Evolutionary conservation across 768 basidiomycete genomes (phyloP).

Genomic region (Trametes cubensis): DNA sequence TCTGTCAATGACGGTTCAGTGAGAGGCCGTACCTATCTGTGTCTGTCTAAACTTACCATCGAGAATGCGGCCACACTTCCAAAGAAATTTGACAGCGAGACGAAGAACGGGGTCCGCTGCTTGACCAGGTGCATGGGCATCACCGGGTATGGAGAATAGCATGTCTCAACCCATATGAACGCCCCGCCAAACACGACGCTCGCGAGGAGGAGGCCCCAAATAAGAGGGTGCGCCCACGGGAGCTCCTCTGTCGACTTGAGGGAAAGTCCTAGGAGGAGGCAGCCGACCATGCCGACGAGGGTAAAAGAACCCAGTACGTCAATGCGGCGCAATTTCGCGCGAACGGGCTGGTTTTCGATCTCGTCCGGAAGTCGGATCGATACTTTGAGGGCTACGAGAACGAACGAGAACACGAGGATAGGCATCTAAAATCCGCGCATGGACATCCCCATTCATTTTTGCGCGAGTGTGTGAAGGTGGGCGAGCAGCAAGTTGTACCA

Average conservation of each 20-base stretch:
- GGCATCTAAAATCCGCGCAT: constrained; percentile 58
- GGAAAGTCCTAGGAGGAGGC: constrained; percentile 74
- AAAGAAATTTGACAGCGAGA: constrained; percentile 79
- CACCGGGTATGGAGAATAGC: constrained; percentile 80
- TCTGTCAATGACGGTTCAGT: constrained; percentile 38
- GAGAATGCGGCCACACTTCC: constrained; percentile 80
- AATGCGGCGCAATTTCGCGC: constrained; percentile 73
- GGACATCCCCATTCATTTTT: constrained; percentile 4
- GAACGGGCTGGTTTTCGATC: constrained; percentile 57
- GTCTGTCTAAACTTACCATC: constrained; percentile 49
- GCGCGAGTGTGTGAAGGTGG: constrained; percentile 13
- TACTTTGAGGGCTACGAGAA: constrained; percentile 74
- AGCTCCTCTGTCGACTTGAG: constrained; percentile 79
- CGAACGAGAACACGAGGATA: constrained; percentile 68
- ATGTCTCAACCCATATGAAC: constrained; percentile 81
- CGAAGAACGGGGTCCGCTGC: constrained; percentile 78
- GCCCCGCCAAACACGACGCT: constrained; percentile 55
- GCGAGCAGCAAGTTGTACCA: too few relatives aligned
- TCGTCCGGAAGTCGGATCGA: constrained; percentile 75
- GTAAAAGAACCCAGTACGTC: constrained; percentile 86
- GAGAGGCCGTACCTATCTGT: neutral
- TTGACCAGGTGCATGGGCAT: constrained; percentile 84
- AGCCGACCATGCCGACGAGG: constrained; percentile 70
- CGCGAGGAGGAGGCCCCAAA: constrained; percentile 63
- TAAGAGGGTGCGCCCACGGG: constrained; percentile 72